Evolutionary conservation across 164 flowering plant species (phyloP).

Genomic region (Vitis riparia): DNA sequence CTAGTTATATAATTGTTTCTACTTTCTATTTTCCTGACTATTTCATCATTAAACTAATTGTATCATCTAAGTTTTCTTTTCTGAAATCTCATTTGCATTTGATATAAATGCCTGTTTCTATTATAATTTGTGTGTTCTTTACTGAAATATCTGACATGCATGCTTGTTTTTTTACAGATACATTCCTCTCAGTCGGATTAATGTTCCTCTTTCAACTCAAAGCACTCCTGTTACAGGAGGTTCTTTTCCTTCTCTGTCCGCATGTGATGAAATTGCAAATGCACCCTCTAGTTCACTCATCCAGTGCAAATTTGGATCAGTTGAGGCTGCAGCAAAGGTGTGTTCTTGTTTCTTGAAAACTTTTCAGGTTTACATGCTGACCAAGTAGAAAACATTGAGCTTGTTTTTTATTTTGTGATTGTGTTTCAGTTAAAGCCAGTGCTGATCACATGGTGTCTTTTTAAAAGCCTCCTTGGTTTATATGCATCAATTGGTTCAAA

Average conservation of each 20-base stretch:
- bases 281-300: conserved; percentile 47
- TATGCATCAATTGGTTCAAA: too few relatives aligned
- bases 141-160: conserved; percentile 8
- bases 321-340: conserved; percentile 83
- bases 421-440: background rate
- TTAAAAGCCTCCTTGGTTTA: background rate
- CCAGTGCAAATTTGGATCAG: conserved; percentile 65
- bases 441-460: background rate
- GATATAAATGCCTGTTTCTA: too few relatives aligned
- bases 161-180: conserved; percentile 50
- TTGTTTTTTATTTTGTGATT: background rate
- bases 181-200: conserved; percentile 66
- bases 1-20: background rate
- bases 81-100: background rate
- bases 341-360: conserved; percentile 1
- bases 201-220: conserved; percentile 28
- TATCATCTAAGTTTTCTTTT: background rate
- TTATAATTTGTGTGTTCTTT: too few relatives aligned
- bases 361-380: background rate
- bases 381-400: background rate
- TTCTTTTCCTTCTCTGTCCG: conserved; percentile 62
- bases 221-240: conserved; percentile 17
- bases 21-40: background rate
- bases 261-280: conserved; percentile 45
- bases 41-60: background rate